These are phyloP conservation scores for Verticillium longisporum DNA, from an alignment of 2,329 filamentous ascomycete species.

Conservation along the genomic window DNA sequence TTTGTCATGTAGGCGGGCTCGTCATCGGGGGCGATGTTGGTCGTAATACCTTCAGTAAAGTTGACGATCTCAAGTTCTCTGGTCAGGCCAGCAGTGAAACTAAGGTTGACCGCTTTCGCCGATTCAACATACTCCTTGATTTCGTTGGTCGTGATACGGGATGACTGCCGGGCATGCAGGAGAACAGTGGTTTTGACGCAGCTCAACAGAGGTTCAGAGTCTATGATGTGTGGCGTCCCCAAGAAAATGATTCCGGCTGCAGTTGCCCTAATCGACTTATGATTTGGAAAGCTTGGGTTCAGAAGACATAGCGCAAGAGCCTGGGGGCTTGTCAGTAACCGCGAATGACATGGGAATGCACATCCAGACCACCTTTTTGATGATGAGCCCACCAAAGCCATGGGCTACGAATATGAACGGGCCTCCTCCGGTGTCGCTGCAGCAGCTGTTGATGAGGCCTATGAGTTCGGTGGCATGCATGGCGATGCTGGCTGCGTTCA, in stretches of 20 bases:
- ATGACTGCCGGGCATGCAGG: neutral
- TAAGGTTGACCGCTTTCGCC: slow-evolving; percentile 12
- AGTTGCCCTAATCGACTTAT: slow-evolving; percentile 5
- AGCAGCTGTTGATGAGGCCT: slow-evolving; percentile 1
- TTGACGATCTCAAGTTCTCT: slow-evolving; percentile 1
- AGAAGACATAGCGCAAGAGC: neutral
- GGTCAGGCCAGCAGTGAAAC: slow-evolving; percentile 5
- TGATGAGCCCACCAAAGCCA: slow-evolving; percentile 15
- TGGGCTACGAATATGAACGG: slow-evolving; percentile 17
- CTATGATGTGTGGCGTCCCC: slow-evolving; percentile 15
- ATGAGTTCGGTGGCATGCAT: slow-evolving; percentile 17
- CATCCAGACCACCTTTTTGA: slow-evolving; percentile 13
- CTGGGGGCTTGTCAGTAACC: neutral
- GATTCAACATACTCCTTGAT: slow-evolving; percentile 14
- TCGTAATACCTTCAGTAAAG: neutral
- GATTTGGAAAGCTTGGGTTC: neutral
- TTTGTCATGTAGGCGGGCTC: neutral
- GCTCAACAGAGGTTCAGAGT: slow-evolving; percentile 13
- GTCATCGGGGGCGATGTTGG: neutral
- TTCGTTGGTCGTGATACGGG: slow-evolving; percentile 7
- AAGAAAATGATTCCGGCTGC: slow-evolving; percentile 14
- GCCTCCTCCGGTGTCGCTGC: slow-evolving; percentile 1
- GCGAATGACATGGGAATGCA: neutral
- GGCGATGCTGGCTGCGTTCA: slow-evolving; percentile 15
- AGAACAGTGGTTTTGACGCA: slow-evolving; percentile 11